A percentile compares a stretch with the other conserved stretches of the same genome.
Conservation (phyloP, 1,284 basidiomycete species). For the Porodaedalea pini region DNA sequence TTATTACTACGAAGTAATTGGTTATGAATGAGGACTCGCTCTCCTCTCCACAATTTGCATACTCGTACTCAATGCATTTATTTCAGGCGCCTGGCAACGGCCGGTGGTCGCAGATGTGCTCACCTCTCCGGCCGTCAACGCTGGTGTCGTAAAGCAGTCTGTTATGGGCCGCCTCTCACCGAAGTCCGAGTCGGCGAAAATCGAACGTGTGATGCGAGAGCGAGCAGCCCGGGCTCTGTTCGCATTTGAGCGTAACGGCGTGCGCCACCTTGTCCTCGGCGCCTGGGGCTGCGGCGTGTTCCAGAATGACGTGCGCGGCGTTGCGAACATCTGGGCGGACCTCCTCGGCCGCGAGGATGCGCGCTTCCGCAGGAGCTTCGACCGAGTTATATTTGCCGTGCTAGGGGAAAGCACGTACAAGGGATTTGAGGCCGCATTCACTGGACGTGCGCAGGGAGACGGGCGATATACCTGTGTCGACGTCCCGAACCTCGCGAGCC, state of each 20-base stretch:
- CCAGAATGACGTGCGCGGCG: constrained; percentile 50
- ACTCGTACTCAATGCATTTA: neutral
- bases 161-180: constrained; percentile 32
- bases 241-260: constrained; percentile 58
- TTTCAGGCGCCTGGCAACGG: constrained; percentile 36
- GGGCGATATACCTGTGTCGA: constrained; percentile 6
- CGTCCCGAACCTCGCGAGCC: neutral
- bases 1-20: neutral
- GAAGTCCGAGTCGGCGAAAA: constrained; percentile 36
- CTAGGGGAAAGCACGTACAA: constrained; percentile 49
- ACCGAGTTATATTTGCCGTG: constrained; percentile 61
- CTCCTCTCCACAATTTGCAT: neutral
- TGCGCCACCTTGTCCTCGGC: constrained; percentile 58
- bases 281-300: constrained; percentile 76
- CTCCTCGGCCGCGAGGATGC: constrained; percentile 44
- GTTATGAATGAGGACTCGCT: neutral
- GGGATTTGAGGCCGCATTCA: constrained; percentile 44
- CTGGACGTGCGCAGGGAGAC: constrained; percentile 18
- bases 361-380: constrained; percentile 55
- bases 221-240: constrained; percentile 62
- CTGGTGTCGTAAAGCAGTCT: constrained; percentile 49
- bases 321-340: constrained; percentile 60
- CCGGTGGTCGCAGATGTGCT: constrained; percentile 59
- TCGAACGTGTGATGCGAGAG: constrained; percentile 58
- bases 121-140: constrained; percentile 68